These are phyloP conservation scores for Leccinum solheimii DNA, from an alignment of 1,284 basidiomycete species.

Conservation along the genomic window DNA sequence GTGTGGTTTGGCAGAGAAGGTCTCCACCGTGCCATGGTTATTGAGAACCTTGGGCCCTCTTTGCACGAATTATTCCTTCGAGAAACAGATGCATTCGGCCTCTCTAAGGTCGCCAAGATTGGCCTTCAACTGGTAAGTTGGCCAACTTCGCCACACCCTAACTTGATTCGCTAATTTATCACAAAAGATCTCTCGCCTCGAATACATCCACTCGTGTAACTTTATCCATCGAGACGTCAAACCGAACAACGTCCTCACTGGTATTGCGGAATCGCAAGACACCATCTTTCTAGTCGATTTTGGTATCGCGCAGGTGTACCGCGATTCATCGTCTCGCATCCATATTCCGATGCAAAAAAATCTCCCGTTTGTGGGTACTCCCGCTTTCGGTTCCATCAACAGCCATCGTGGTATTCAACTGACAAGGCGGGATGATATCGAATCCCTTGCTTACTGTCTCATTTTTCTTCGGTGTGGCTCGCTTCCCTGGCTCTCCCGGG, in stretches of 20 bases:
- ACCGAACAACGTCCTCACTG: not conserved
- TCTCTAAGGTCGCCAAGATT: not conserved
- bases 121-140: not conserved
- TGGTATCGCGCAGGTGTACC: not conserved
- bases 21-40: not conserved
- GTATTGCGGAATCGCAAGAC: not conserved
- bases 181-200: not conserved
- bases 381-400: not conserved
- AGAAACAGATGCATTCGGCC: not conserved
- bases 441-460: not conserved
- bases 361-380: not conserved
- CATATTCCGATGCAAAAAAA: not conserved
- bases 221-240: not conserved
- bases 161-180: not conserved
- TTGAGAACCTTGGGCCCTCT: not conserved
- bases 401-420: not conserved
- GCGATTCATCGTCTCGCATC: not conserved
- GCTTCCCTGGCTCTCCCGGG: not conserved
- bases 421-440: not conserved
- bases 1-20: not conserved
- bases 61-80: not conserved
- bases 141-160: not conserved
- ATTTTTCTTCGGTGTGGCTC: not conserved
- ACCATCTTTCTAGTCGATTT: not conserved
- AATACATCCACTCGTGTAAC: not conserved